These are phyloP conservation scores for Fusarium anthophilum DNA, from an alignment of 2,329 filamentous ascomycete species.

Conservation along the genomic window DNA sequence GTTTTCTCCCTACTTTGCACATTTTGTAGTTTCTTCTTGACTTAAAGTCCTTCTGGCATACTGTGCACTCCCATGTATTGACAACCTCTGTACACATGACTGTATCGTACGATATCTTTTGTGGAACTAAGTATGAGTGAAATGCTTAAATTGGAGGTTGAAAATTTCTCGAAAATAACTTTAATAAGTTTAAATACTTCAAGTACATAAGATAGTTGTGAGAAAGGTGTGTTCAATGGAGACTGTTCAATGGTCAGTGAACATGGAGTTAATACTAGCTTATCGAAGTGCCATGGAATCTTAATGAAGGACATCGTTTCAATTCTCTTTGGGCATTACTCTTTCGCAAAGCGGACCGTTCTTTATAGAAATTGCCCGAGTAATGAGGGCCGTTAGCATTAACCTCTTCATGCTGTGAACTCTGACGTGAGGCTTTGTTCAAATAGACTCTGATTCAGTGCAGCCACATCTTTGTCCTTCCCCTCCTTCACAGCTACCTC, in stretches of 20 bases:
- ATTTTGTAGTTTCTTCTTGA: background rate
- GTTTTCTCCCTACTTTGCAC: background rate
- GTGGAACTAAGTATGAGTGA: rapidly evolving
- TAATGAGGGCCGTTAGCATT: too few relatives aligned
- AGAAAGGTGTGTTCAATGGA: rapidly evolving
- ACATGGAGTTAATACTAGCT: too few relatives aligned
- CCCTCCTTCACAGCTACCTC: background rate
- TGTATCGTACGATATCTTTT: rapidly evolving
- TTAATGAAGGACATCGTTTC: too few relatives aligned
- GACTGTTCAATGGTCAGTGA: background rate
- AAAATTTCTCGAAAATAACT: rapidly evolving
- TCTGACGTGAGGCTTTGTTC: background rate
- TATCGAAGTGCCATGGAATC: too few relatives aligned
- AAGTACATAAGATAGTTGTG: rapidly evolving
- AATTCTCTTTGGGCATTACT: too few relatives aligned
- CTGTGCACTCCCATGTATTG: background rate
- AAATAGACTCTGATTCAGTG: background rate
- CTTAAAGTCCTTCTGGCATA: background rate
- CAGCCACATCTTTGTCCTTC: background rate
- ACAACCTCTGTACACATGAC: background rate
- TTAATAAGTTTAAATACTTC: too few relatives aligned
- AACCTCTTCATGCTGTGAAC: too few relatives aligned
- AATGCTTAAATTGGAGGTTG: rapidly evolving
- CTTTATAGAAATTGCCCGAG: too few relatives aligned
- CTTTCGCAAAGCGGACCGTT: too few relatives aligned